Percentiles rank a stretch among this genome's conserved stretches.
phyloP scores from a whole-genome alignment of 2,329 filamentous ascomycete species.

The Pseudocercospora fijiensis region DNA sequence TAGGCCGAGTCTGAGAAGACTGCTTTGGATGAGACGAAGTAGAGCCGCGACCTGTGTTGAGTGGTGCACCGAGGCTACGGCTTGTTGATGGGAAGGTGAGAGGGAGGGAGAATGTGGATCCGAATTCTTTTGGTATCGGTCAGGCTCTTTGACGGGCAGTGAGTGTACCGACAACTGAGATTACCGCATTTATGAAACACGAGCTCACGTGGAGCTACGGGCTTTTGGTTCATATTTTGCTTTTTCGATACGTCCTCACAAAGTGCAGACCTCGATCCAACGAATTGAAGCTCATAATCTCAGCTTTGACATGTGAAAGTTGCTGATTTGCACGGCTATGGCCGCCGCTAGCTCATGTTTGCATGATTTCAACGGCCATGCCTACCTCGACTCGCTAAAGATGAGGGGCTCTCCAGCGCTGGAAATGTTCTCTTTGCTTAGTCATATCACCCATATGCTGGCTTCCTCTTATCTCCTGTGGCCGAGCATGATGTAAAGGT shows the following conservation, averaged over 20 bases:
- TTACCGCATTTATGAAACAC: too few species aligned
- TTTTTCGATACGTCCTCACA: too few species aligned
- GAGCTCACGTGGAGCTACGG: too few species aligned
- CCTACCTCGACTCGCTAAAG: neutral
- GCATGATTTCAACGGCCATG: neutral
- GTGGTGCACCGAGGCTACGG: conserved; percentile 19
- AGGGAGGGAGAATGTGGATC: conserved; percentile 22
- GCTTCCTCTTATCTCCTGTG: neutral
- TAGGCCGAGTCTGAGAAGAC: conserved; percentile 14
- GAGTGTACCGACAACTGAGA: neutral
- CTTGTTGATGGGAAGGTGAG: conserved; percentile 23
- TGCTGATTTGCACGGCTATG: neutral
- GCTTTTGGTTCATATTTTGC: too few species aligned
- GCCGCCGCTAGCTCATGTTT: neutral
- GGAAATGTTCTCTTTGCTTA: too few species aligned
- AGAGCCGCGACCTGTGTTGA: neutral
- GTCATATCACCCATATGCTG: neutral
- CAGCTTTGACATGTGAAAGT: neutral
- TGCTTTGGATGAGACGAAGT: conserved; percentile 13
- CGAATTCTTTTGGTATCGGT: neutral
- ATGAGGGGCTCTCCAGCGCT: neutral
- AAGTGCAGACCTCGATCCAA: neutral
- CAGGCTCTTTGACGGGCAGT: neutral
- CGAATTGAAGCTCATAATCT: neutral
- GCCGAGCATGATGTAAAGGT: neutral